Conservation (phyloP, 352 stramenopile species). For the Phytophthora sp. region DNA sequence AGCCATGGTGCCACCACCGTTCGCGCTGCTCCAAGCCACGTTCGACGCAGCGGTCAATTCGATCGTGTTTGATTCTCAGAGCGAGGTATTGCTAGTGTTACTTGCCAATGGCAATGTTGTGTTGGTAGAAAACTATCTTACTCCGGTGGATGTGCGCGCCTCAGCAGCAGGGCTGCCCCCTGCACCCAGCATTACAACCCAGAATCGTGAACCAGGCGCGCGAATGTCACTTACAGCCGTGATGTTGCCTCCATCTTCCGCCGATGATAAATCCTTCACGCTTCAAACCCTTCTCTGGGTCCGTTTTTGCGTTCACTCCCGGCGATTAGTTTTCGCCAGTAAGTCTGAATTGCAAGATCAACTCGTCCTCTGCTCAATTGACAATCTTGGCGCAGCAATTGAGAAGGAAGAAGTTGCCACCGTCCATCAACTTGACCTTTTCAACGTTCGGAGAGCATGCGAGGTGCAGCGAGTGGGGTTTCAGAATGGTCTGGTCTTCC, state of each 20-base stretch:
- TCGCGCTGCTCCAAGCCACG: conserved; percentile 48
- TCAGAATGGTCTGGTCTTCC: neutral
- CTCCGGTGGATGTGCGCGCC: conserved; percentile 7
- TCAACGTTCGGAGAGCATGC: conserved; percentile 19
- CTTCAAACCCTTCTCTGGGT: conserved; percentile 46
- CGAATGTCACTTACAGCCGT: conserved; percentile 11
- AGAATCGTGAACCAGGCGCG: neutral
- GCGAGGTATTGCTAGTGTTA: conserved; percentile 42
- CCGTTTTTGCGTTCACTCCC: conserved; percentile 15
- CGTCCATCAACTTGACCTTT: conserved; percentile 13
- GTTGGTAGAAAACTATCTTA: conserved; percentile 57
- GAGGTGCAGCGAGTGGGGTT: conserved; percentile 1
- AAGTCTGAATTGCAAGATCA: conserved; percentile 41
- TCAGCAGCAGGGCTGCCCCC: conserved; percentile 28
- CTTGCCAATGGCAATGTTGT: conserved; percentile 49
- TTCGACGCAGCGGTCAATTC: conserved; percentile 58
- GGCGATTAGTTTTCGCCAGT: conserved; percentile 32
- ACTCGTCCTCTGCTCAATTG: conserved; percentile 28
- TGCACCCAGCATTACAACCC: conserved; percentile 1
- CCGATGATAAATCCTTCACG: neutral
- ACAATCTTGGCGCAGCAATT: neutral
- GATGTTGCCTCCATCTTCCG: neutral
- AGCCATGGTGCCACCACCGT: conserved; percentile 71
- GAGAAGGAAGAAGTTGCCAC: neutral
- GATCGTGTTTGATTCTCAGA: conserved; percentile 57